A percentile compares a stretch with the other conserved stretches of the same genome.
phyloP scores from a whole-genome alignment of 164 flowering plant species.

The Taxillus chinensis region DNA sequence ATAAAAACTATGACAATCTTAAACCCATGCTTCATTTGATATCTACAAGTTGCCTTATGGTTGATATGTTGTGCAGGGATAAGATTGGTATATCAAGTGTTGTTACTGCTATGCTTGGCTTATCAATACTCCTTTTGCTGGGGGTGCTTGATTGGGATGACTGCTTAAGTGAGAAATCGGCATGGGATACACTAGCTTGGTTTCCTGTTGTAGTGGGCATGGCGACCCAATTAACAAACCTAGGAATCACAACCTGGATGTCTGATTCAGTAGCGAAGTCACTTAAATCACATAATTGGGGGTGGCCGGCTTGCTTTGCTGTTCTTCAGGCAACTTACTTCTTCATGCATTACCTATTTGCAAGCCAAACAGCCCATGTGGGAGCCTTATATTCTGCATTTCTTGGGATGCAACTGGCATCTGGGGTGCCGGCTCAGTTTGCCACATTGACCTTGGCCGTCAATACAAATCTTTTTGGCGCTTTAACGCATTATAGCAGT shows the following conservation, averaged over 20 bases:
- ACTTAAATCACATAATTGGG: slow-evolving; percentile 54
- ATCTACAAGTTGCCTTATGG: no score
- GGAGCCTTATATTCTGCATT: slow-evolving; percentile 93
- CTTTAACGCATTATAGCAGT: slow-evolving; percentile 88
- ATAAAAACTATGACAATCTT: no score
- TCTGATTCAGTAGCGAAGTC: slow-evolving; percentile 55
- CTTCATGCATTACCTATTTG: slow-evolving; percentile 81
- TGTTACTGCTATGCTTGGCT: slow-evolving; percentile 83
- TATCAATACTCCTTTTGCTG: slow-evolving; percentile 56
- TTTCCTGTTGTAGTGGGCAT: slow-evolving; percentile 85
- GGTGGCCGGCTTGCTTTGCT: slow-evolving; percentile 80
- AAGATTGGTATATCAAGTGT: slow-evolving; percentile 72
- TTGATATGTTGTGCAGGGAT: slow-evolving; percentile 27
- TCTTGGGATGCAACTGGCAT: slow-evolving; percentile 80
- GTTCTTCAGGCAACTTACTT: slow-evolving; percentile 81
- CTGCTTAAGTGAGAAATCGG: slow-evolving; percentile 76
- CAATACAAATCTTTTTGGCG: slow-evolving; percentile 87
- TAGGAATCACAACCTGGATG: slow-evolving; percentile 82
- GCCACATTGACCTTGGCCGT: slow-evolving; percentile 79
- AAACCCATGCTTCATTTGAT: no score
- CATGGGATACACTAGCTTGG: slow-evolving; percentile 97
- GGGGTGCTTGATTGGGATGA: slow-evolving; percentile 92
- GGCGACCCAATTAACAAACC: slow-evolving; percentile 85
- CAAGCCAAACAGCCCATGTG: slow-evolving; percentile 93
- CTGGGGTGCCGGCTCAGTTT: slow-evolving; percentile 71